These are phyloP conservation scores for Candida gorgasii DNA, from an alignment of 805 yeast species.

Conservation along the genomic window DNA sequence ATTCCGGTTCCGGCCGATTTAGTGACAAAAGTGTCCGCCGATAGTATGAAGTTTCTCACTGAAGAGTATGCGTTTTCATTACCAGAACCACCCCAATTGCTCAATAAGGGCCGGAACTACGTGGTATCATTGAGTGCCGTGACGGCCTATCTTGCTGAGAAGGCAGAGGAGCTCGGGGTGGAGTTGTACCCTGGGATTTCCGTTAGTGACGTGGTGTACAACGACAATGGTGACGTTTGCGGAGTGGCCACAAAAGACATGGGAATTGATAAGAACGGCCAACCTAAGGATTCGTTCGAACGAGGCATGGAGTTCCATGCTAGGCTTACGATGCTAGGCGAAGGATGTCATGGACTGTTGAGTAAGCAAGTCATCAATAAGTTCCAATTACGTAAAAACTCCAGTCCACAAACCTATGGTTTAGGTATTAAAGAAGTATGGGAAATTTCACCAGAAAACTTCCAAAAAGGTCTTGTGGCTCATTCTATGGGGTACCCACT, in stretches of 20 bases:
- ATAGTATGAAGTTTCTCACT: slow-evolving; percentile 72
- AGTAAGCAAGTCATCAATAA: slow-evolving; percentile 73
- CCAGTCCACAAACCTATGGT: slow-evolving; percentile 87
- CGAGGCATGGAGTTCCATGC: slow-evolving; percentile 98
- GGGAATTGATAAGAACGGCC: slow-evolving; percentile 77
- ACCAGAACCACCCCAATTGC: slow-evolving; percentile 94
- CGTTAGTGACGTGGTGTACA: slow-evolving; percentile 73
- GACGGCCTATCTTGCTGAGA: slow-evolving; percentile 77
- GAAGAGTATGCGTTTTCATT: slow-evolving; percentile 61
- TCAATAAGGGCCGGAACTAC: slow-evolving; percentile 76
- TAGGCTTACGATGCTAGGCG: slow-evolving; percentile 84
- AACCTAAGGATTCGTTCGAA: slow-evolving; percentile 82
- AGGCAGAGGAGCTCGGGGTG: slow-evolving; percentile 92
- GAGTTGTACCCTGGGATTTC: slow-evolving; percentile 91
- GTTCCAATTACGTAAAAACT: slow-evolving; percentile 64
- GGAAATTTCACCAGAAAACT: slow-evolving; percentile 86
- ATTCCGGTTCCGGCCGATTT: slow-evolving; percentile 79
- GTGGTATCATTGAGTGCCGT: slow-evolving; percentile 82
- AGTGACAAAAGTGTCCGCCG: slow-evolving; percentile 72
- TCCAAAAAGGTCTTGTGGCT: slow-evolving; percentile 74
- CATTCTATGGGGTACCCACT: slow-evolving; percentile 93
- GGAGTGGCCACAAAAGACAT: slow-evolving; percentile 95
- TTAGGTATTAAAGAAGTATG: slow-evolving; percentile 95
- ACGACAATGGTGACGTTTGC: slow-evolving; percentile 54
- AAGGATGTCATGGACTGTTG: slow-evolving; percentile 98